These are phyloP conservation scores for Tremellales sp. DNA, from an alignment of 1,284 basidiomycete species.

Conservation along the genomic window DNA sequence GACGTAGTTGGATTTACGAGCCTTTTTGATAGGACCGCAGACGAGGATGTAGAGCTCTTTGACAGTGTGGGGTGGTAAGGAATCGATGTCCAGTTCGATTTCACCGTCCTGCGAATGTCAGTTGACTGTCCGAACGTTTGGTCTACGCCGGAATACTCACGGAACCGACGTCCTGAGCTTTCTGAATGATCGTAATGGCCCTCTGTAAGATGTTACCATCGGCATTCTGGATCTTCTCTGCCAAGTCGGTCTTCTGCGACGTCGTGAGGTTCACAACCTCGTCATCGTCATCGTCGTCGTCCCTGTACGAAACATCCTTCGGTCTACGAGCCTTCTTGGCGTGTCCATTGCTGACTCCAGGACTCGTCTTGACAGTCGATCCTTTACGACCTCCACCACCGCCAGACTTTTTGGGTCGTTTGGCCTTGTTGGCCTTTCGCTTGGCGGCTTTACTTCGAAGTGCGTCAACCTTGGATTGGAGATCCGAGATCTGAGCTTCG, in stretches of 20 bases:
- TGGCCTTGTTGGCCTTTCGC: conserved; percentile 14
- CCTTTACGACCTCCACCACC: conserved; percentile 45
- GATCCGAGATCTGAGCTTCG: conserved; percentile 32
- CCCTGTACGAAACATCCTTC: conserved; percentile 37
- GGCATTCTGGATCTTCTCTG: conserved; percentile 78
- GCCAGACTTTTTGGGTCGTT: conserved; percentile 44
- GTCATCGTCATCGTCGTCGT: conserved; percentile 46
- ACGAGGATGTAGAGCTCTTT: conserved; percentile 92
- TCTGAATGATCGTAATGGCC: conserved; percentile 87
- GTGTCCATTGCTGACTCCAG: conserved; percentile 29
- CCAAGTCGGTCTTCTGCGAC: conserved; percentile 93
- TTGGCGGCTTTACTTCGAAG: conserved; percentile 16
- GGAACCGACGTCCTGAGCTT: conserved; percentile 79
- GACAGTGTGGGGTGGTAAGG: conserved; percentile 73
- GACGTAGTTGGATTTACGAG: neutral
- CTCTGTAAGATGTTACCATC: conserved; percentile 73
- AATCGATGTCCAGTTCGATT: conserved; percentile 94
- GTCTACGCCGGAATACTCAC: conserved; percentile 55
- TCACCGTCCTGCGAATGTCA: conserved; percentile 67
- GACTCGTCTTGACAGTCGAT: conserved; percentile 32
- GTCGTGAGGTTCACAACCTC: conserved; percentile 58
- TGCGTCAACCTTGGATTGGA: conserved; percentile 21
- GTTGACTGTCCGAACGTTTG: neutral
- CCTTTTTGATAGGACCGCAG: conserved; percentile 51
- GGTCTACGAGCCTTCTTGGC: conserved; percentile 39